A percentile compares a stretch with the other conserved stretches of the same genome.
Evolutionary conservation across 306 rosid species (phyloP).

Genomic region (Datisca glomerata): DNA sequence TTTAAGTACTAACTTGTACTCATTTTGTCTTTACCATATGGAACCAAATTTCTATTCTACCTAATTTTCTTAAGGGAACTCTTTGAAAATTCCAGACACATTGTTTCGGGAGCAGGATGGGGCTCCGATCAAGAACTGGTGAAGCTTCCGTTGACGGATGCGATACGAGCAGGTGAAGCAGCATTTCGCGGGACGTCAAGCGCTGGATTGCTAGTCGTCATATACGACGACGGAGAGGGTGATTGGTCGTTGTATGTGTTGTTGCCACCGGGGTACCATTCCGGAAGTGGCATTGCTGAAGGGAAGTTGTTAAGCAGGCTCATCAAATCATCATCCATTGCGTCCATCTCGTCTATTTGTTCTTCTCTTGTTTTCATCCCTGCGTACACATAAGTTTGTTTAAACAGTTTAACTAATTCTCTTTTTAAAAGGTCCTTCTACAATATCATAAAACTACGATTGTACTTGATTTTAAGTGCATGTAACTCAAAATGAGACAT

Average conservation of each 20-base stretch:
- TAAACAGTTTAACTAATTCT: no score
- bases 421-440: no score
- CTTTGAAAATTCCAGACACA: conserved; percentile 41
- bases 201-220: conserved; percentile 4
- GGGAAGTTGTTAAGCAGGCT: conserved; percentile 52
- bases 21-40: background rate
- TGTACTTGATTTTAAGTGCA: no score
- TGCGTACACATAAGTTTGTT: no score
- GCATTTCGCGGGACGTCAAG: conserved; percentile 13
- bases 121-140: conserved; percentile 19
- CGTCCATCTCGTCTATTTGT: conserved; percentile 33
- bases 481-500: no score
- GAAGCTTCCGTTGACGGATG: background rate
- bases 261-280: conserved; percentile 34
- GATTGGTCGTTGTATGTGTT: conserved; percentile 8
- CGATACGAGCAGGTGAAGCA: conserved; percentile 3
- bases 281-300: conserved; percentile 29
- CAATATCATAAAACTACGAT: no score
- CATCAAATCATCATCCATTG: conserved; percentile 56
- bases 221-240: conserved; percentile 2
- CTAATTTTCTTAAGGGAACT: background rate
- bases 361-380: conserved; percentile 31
- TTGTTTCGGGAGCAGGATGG: conserved; percentile 33
- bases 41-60: no score
- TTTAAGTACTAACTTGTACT: background rate